phyloP scores from a whole-genome alignment of 768 basidiomycete genomes.

The Dentipellis sp. region DNA sequence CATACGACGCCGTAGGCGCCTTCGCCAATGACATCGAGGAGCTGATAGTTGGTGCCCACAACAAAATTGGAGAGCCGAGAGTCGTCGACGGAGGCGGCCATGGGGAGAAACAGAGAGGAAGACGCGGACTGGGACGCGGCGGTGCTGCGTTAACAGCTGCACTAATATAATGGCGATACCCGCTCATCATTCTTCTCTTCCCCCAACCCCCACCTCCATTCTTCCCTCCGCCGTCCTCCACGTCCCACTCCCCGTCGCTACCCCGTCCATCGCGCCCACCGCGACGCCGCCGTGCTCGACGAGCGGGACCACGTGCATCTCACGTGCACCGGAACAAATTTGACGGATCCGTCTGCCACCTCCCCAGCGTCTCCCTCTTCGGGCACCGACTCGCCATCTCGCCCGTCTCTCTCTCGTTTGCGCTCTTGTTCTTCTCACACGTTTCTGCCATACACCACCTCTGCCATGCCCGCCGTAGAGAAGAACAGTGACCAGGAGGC shows the following conservation, averaged over 20 bases:
- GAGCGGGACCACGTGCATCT: neutral
- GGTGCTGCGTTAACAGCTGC: too few relatives aligned
- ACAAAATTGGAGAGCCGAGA: slow-evolving; percentile 17
- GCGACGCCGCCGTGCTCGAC: too few relatives aligned
- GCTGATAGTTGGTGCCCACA: slow-evolving; percentile 68
- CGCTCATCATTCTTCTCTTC: too few relatives aligned
- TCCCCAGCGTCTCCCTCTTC: slow-evolving; percentile 1
- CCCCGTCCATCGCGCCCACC: too few relatives aligned
- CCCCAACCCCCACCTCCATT: too few relatives aligned
- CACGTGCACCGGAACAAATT: neutral
- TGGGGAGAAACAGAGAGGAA: slow-evolving; percentile 1
- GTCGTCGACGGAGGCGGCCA: slow-evolving; percentile 22
- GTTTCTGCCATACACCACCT: neutral
- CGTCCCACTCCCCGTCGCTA: too few relatives aligned
- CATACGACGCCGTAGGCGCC: slow-evolving; percentile 95
- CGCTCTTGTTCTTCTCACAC: neutral
- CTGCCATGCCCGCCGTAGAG: slow-evolving; percentile 14
- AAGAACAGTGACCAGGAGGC: slow-evolving; percentile 14
- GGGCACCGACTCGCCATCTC: neutral
- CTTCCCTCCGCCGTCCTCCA: too few relatives aligned
- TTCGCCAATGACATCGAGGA: slow-evolving; percentile 81
- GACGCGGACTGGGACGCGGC: too few relatives aligned
- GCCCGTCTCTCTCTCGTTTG: neutral
- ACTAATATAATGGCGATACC: too few relatives aligned
- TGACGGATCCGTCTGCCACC: neutral